Evolutionary conservation across 805 yeast genomes (phyloP).

Genomic region (Sugiyamaella chiloensis): DNA sequence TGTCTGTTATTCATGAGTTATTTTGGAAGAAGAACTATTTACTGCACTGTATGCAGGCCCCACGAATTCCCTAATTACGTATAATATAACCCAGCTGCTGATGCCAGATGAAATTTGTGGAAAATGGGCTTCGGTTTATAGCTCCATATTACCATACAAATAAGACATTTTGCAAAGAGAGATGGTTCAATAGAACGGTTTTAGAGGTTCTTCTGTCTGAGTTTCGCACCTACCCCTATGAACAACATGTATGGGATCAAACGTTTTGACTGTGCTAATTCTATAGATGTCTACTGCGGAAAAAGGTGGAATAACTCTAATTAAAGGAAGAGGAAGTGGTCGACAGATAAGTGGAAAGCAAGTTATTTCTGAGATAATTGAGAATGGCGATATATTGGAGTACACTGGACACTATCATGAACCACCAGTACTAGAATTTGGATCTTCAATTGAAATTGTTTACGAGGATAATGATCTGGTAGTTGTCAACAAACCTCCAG

Average conservation of each 20-base stretch:
- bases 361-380: slow-evolving; percentile 53
- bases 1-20: too few species aligned
- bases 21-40: too few species aligned
- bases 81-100: too few species aligned
- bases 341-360: slow-evolving; percentile 8
- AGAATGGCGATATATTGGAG: slow-evolving; percentile 76
- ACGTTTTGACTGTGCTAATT: neutral
- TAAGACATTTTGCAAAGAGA: slow-evolving; percentile 72
- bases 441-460: slow-evolving; percentile 57
- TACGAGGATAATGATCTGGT: slow-evolving; percentile 71
- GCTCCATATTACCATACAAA: slow-evolving; percentile 36
- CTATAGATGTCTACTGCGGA: slow-evolving; percentile 47
- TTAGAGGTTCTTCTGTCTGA: slow-evolving; percentile 71
- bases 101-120: too few species aligned
- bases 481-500: slow-evolving; percentile 90
- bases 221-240: slow-evolving; percentile 65
- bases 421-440: slow-evolving; percentile 65
- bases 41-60: too few species aligned
- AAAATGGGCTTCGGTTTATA: slow-evolving; percentile 13
- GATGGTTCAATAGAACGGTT: slow-evolving; percentile 81
- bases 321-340: slow-evolving; percentile 56
- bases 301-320: slow-evolving; percentile 68
- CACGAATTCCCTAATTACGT: too few species aligned
- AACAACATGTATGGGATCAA: slow-evolving; percentile 44
- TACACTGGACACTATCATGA: slow-evolving; percentile 87